Percentiles rank a stretch among this genome's conserved stretches.
Evolutionary conservation across 2,329 filamentous ascomycete species (phyloP).

Genomic region (Fusarium hainanense): DNA sequence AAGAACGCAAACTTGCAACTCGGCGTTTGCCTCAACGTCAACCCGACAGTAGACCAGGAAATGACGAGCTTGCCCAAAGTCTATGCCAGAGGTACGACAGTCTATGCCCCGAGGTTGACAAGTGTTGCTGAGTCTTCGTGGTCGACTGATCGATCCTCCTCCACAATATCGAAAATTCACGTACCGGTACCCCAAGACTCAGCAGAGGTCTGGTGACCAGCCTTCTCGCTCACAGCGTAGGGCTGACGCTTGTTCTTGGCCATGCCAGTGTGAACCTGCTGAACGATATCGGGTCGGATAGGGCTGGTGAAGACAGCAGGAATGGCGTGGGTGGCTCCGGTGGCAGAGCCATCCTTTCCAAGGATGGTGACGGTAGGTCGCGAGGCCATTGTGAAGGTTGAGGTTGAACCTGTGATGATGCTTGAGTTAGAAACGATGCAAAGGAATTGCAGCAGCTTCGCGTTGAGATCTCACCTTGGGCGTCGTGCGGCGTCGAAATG

Average conservation of each 20-base stretch:
- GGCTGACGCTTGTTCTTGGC: conserved; percentile 99
- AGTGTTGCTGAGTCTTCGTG: neutral
- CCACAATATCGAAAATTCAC: conserved; percentile 52
- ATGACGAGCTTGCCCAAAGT: neutral
- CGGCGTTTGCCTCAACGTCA: neutral
- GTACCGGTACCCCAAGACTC: conserved; percentile 99
- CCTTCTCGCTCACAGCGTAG: conserved; percentile 99
- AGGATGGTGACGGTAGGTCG: conserved; percentile 98
- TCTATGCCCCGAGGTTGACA: neutral
- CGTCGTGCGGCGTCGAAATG: conserved; percentile 56
- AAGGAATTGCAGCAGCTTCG: conserved; percentile 18
- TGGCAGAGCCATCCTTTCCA: conserved; percentile 93
- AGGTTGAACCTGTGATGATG: conserved; percentile 50
- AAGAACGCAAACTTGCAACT: neutral
- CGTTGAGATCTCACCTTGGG: conserved; percentile 51
- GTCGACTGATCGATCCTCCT: neutral
- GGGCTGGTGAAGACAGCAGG: conserved; percentile 97
- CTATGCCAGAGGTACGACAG: neutral
- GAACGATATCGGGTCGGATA: conserved; percentile 99
- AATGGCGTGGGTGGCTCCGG: conserved; percentile 88
- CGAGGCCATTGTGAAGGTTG: conserved; percentile 80
- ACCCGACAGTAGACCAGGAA: neutral
- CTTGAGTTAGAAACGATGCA: conserved; percentile 32
- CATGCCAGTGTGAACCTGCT: conserved; percentile 98
- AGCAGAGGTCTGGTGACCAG: conserved; percentile 99